These are phyloP conservation scores for Blastobotrys serpentis DNA, from an alignment of 1,139 yeast species.

Conservation along the genomic window DNA sequence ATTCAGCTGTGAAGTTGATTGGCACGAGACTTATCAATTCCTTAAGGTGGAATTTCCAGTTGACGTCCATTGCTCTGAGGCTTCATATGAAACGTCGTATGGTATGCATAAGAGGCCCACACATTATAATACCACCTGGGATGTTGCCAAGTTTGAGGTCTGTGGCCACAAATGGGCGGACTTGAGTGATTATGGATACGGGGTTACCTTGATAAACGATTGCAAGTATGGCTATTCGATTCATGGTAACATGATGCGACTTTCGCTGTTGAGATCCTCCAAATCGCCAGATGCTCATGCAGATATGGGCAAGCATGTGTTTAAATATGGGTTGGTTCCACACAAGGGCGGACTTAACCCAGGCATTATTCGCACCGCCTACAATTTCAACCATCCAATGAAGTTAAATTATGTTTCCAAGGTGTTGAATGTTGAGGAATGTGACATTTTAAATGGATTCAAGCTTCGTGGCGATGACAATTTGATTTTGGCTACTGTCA, in stretches of 20 bases:
- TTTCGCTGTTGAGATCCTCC: constrained; percentile 79
- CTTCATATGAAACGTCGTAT: constrained; percentile 89
- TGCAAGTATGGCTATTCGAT: constrained; percentile 89
- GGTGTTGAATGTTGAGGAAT: constrained; percentile 11
- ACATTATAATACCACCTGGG: constrained; percentile 94
- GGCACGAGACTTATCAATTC: constrained; percentile 88
- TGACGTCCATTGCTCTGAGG: constrained; percentile 68
- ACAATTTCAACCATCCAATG: constrained; percentile 70
- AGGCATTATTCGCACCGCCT: constrained; percentile 70
- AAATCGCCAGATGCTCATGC: constrained; percentile 91
- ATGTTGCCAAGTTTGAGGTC: constrained; percentile 92
- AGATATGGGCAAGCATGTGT: constrained; percentile 85
- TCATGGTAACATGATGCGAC: constrained; percentile 84
- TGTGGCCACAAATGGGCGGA: constrained; percentile 94
- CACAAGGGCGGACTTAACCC: constrained; percentile 65
- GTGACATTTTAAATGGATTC: constrained; percentile 21
- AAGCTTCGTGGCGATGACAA: constrained; percentile 50
- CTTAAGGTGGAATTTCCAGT: constrained; percentile 95
- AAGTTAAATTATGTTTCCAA: constrained; percentile 17
- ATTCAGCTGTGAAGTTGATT: constrained; percentile 69
- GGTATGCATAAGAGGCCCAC: constrained; percentile 91
- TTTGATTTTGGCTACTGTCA: constrained; percentile 70
- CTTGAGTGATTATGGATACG: constrained; percentile 79
- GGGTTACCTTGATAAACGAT: constrained; percentile 83
- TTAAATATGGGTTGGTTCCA: constrained; percentile 82